A percentile compares a stretch with the other conserved stretches of the same genome.
phyloP scores from a whole-genome alignment of 495 filamentous ascomycete genomes.

The Xylaria intraflava region DNA sequence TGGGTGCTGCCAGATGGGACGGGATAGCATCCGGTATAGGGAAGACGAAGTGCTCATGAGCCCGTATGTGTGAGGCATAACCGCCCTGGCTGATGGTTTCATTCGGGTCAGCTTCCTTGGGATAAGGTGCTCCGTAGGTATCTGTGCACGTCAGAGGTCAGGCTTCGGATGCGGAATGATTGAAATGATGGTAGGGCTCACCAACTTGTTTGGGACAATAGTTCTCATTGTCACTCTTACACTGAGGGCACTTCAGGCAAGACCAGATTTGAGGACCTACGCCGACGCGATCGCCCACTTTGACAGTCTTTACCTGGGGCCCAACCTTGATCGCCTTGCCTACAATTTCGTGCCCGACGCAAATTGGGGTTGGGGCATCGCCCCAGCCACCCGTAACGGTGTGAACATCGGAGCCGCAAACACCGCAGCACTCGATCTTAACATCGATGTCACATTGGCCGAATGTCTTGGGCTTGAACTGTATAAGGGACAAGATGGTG shows the following conservation, averaged over 20 bases:
- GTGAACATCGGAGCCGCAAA: conserved; percentile 75
- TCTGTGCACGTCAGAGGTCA: background rate
- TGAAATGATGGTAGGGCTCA: conserved; percentile 11
- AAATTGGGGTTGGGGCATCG: conserved; percentile 55
- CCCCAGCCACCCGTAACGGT: conserved; percentile 75
- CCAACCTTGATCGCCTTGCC: conserved; percentile 68
- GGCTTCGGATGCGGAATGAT: background rate
- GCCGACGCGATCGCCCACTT: conserved; percentile 71
- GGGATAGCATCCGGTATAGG: conserved; percentile 64
- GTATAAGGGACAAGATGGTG: conserved; percentile 1
- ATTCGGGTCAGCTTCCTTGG: conserved; percentile 27
- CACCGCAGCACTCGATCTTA: conserved; percentile 66
- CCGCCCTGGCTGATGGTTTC: conserved; percentile 31
- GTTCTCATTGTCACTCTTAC: conserved; percentile 58
- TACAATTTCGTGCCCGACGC: conserved; percentile 71
- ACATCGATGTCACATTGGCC: conserved; percentile 70
- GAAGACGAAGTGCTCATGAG: conserved; percentile 70
- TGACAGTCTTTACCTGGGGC: conserved; percentile 51
- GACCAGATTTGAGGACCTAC: conserved; percentile 72
- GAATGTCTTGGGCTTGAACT: conserved; percentile 76
- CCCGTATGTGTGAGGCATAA: conserved; percentile 54
- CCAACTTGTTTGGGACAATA: conserved; percentile 62
- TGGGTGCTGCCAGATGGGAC: conserved; percentile 60
- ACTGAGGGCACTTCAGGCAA: conserved; percentile 52
- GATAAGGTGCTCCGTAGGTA: conserved; percentile 61